Evolutionary conservation across 2,329 filamentous ascomycete species (phyloP).

Genomic region (Xylariaceae sp.): DNA sequence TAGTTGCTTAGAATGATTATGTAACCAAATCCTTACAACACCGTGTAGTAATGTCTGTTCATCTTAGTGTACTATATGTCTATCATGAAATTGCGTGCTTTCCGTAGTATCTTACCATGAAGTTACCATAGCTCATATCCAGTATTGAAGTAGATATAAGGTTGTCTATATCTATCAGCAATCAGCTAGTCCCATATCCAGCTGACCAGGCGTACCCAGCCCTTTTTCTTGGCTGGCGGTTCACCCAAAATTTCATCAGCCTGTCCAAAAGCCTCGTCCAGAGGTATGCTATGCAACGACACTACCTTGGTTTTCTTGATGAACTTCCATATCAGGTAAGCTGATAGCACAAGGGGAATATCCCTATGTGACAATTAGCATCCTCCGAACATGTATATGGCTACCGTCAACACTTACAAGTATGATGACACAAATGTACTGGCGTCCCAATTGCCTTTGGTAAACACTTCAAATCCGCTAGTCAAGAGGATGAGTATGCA

Average conservation of each 20-base stretch:
- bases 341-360: conserved; percentile 59
- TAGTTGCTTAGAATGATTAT: not conserved
- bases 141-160: not conserved
- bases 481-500: conserved; percentile 69
- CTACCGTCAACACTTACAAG: conserved; percentile 49
- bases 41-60: no score
- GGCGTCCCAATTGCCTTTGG: conserved; percentile 59
- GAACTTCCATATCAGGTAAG: conserved; percentile 67
- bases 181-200: conserved; percentile 42
- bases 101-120: no score
- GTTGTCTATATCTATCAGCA: not conserved
- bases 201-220: conserved; percentile 36
- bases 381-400: not conserved
- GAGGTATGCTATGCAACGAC: conserved; percentile 53
- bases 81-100: not conserved
- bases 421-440: conserved; percentile 64
- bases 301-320: conserved; percentile 63
- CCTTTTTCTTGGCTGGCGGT: conserved; percentile 30
- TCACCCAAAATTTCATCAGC: conserved; percentile 41
- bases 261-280: conserved; percentile 55
- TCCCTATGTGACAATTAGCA: conserved; percentile 45
- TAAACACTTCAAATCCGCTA: conserved; percentile 67
- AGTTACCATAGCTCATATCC: not conserved
- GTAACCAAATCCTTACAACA: no score
- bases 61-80: no score